These are phyloP conservation scores for Wickerhamomyces sp. DNA, from an alignment of 1,139 yeast species.

Conservation along the genomic window DNA sequence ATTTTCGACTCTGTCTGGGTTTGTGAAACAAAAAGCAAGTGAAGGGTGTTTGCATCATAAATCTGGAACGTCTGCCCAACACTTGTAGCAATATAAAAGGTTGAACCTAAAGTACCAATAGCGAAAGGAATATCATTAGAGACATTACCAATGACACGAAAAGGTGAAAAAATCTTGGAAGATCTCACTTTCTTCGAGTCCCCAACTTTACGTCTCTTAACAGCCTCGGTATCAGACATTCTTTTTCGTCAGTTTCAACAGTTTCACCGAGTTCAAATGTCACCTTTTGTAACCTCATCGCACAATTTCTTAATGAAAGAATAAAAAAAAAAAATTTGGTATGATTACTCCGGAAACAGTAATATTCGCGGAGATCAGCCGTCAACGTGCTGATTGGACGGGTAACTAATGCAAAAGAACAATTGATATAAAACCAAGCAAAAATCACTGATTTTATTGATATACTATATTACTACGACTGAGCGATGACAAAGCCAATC, in stretches of 20 bases:
- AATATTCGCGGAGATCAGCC: background rate
- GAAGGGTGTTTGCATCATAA: constrained; percentile 86
- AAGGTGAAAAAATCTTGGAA: constrained; percentile 53
- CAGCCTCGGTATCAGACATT: constrained; percentile 5
- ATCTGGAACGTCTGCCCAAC: constrained; percentile 91
- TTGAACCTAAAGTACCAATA: constrained; percentile 81
- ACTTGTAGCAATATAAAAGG: constrained; percentile 83
- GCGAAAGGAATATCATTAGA: constrained; percentile 82
- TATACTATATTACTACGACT: too few relatives aligned
- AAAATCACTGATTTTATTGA: too few relatives aligned
- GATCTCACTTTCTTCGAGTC: constrained; percentile 16
- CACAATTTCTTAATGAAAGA: too few relatives aligned
- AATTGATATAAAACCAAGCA: too few relatives aligned
- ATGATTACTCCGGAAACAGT: background rate
- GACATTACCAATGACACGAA: constrained; percentile 61
- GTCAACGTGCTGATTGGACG: too few relatives aligned
- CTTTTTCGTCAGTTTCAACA: too few relatives aligned
- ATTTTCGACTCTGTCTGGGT: constrained; percentile 69
- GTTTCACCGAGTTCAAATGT: too few relatives aligned
- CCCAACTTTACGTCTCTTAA: constrained; percentile 28
- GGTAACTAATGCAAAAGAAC: too few relatives aligned
- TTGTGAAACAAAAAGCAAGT: constrained; percentile 81
- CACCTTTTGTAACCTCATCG: constrained; percentile 1
- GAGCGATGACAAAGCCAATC: background rate
- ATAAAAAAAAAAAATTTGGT: too few relatives aligned